A percentile compares a stretch with the other conserved stretches of the same genome.
Conservation (phyloP, 208 protist genomes). For the Sergeia podlipaevii region DNA sequence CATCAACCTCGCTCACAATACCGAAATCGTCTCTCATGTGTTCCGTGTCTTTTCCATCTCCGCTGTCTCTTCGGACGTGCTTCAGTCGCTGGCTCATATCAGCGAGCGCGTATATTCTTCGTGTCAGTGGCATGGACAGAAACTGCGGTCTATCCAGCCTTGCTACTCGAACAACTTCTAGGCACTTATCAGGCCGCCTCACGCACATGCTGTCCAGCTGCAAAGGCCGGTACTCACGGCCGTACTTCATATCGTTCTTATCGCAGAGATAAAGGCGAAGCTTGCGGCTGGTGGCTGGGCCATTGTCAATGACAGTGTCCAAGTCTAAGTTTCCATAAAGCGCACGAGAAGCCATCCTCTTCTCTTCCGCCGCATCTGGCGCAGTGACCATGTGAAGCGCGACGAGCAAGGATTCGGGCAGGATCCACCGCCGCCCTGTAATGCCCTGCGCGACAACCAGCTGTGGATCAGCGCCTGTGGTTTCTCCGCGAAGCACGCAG, state of each 20-base stretch:
- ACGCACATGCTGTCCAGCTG: constrained; percentile 20
- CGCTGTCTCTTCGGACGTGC: no score
- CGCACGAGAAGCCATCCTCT: background rate
- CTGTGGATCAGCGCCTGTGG: background rate
- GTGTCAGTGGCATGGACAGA: background rate
- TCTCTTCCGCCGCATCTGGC: no score
- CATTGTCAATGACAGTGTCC: constrained; percentile 39
- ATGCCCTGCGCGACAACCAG: background rate
- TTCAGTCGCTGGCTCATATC: no score
- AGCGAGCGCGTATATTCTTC: no score
- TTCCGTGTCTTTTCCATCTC: no score
- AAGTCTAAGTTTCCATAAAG: constrained; percentile 6
- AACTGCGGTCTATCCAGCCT: no score
- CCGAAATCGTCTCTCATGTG: no score
- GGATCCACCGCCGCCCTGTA: background rate
- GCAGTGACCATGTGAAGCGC: no score
- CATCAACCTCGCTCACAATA: no score
- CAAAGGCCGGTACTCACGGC: constrained; percentile 36
- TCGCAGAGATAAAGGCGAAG: constrained; percentile 67
- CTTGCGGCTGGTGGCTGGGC: constrained; percentile 42
- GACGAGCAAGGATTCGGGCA: constrained; percentile 5
- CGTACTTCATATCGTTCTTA: constrained; percentile 62
- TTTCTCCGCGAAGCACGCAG: constrained; percentile 17
- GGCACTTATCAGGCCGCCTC: background rate
- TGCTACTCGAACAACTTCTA: no score